A percentile compares a stretch with the other conserved stretches of the same genome.
Evolutionary conservation across 2,329 filamentous ascomycete species (phyloP).

Genomic region (Lachnellula suecica): DNA sequence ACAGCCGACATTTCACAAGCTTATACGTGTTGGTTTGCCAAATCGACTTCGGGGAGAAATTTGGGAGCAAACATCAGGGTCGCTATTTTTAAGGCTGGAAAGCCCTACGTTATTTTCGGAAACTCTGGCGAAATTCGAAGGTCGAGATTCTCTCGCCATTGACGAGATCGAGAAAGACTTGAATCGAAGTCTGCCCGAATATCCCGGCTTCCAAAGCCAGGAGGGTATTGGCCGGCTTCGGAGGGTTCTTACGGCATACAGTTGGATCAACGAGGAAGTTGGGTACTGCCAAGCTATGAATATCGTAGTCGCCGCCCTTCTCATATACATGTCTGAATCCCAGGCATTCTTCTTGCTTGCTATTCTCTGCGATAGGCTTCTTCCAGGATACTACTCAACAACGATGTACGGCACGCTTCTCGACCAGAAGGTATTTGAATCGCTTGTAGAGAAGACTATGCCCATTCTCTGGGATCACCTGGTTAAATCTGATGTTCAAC

Average conservation of each 20-base stretch:
- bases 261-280: constrained; percentile 93
- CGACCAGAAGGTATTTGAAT: constrained; percentile 97
- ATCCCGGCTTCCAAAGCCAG: constrained; percentile 94
- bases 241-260: constrained; percentile 92
- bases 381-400: constrained; percentile 96
- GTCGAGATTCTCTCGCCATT: constrained; percentile 88
- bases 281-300: constrained; percentile 99
- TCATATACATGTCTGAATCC: constrained; percentile 97
- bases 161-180: constrained; percentile 99
- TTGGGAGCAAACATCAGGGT: constrained; percentile 93
- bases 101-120: constrained; percentile 82
- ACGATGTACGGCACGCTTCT: constrained; percentile 99
- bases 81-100: constrained; percentile 83
- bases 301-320: constrained; percentile 93
- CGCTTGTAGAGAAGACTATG: constrained; percentile 98
- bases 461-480: constrained; percentile 97
- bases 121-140: constrained; percentile 79
- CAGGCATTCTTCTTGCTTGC: constrained; percentile 96
- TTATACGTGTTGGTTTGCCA: constrained; percentile 91
- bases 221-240: constrained; percentile 89
- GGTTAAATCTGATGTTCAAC: constrained; percentile 93
- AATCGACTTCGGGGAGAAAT: constrained; percentile 92
- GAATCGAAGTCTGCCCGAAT: constrained; percentile 94
- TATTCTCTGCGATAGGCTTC: constrained; percentile 84
- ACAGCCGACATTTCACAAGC: constrained; percentile 95